phyloP scores from a whole-genome alignment of 148 eudicot species.

The Rhododendron simsii region DNA sequence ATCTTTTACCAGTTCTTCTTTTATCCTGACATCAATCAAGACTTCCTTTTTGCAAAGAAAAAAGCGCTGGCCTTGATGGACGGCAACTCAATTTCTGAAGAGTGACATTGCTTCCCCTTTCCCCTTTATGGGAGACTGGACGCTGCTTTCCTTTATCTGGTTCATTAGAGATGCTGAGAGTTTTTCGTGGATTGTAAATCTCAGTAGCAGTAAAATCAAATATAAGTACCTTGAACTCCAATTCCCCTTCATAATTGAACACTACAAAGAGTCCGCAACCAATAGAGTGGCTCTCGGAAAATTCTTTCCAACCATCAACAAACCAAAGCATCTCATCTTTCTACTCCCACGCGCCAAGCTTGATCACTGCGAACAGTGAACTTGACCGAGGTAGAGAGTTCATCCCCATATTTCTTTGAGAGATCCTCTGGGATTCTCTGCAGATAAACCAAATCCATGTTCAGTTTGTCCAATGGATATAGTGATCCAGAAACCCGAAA shows the following conservation, averaged over 20 bases:
- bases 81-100: background rate
- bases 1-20: background rate
- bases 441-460: background rate
- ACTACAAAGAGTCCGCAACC: slow-evolving; percentile 7
- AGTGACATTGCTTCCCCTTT: background rate
- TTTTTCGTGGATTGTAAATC: slow-evolving; percentile 22
- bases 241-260: slow-evolving; percentile 23
- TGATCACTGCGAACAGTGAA: slow-evolving; percentile 17
- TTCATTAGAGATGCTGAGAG: background rate
- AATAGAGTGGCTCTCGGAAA: slow-evolving; percentile 23
- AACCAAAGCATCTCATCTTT: slow-evolving; percentile 22
- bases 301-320: slow-evolving; percentile 29
- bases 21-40: background rate
- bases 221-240: slow-evolving; percentile 21
- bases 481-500: background rate
- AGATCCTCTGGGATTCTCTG: slow-evolving; percentile 20
- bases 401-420: slow-evolving; percentile 11
- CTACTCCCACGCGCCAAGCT: slow-evolving; percentile 10
- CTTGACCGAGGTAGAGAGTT: background rate
- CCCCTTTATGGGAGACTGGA: background rate
- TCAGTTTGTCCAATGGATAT: background rate
- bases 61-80: background rate
- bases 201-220: slow-evolving; percentile 20
- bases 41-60: background rate
- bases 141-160: background rate